These are phyloP conservation scores for Panaeolus cyanescens DNA, from an alignment of 768 basidiomycete genomes.

Conservation along the genomic window DNA sequence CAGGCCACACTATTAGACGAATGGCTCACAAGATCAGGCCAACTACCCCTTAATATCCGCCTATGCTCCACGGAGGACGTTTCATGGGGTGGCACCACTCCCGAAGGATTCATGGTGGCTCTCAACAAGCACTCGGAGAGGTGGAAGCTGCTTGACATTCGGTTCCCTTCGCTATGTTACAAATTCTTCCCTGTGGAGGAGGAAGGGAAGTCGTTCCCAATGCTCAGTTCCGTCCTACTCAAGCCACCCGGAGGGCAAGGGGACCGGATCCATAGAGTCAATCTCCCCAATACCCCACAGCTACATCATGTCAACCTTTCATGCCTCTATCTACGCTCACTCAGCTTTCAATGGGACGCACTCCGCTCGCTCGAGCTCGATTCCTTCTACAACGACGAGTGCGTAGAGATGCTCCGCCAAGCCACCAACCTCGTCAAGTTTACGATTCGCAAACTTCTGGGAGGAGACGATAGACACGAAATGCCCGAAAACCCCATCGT, in stretches of 20 bases:
- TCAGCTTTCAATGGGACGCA: slow-evolving; percentile 14
- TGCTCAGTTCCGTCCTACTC: slow-evolving; percentile 14
- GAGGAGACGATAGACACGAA: slow-evolving; percentile 20
- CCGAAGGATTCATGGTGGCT: slow-evolving; percentile 15
- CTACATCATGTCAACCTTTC: slow-evolving; percentile 15
- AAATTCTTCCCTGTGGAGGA: slow-evolving; percentile 13
- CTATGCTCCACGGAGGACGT: slow-evolving; percentile 16
- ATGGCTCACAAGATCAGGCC: slow-evolving; percentile 28
- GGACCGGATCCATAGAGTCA: slow-evolving; percentile 15
- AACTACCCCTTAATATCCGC: slow-evolving; percentile 22
- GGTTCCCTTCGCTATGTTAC: slow-evolving; percentile 19
- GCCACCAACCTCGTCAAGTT: slow-evolving; percentile 13
- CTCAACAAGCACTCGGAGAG: slow-evolving; percentile 13
- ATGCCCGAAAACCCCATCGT: slow-evolving; percentile 13
- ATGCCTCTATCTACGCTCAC: slow-evolving; percentile 20
- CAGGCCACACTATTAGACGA: slow-evolving; percentile 23
- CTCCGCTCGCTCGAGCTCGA: slow-evolving; percentile 19
- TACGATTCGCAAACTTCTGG: slow-evolving; percentile 12
- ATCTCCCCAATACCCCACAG: slow-evolving; percentile 10
- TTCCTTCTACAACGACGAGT: slow-evolving; percentile 22
- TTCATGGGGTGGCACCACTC: slow-evolving; percentile 13
- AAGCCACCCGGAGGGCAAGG: slow-evolving; percentile 21
- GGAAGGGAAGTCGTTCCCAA: slow-evolving; percentile 11
- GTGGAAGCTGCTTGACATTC: slow-evolving; percentile 18
- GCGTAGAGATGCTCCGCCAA: slow-evolving; percentile 19